phyloP scores from a whole-genome alignment of 768 basidiomycete species.

The Punctularia strigosozonata region DNA sequence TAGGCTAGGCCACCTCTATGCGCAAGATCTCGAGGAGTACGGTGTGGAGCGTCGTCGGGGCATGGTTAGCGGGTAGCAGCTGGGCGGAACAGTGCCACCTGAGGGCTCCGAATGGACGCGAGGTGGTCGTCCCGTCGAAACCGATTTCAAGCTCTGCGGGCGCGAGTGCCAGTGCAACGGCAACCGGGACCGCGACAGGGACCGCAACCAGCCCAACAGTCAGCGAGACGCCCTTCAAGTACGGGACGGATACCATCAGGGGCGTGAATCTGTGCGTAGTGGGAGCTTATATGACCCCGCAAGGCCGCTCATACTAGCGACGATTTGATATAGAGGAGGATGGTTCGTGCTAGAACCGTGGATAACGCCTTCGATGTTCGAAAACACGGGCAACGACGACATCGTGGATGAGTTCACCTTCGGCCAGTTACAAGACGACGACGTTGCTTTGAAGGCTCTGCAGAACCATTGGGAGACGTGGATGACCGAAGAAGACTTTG shows the following conservation, averaged over 20 bases:
- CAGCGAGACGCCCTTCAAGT: constrained; percentile 34
- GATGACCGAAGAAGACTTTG: constrained; percentile 63
- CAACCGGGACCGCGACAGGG: no score
- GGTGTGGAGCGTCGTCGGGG: no score
- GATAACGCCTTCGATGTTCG: constrained; percentile 70
- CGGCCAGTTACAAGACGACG: constrained; percentile 35
- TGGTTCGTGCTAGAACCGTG: constrained; percentile 68
- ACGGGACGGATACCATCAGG: constrained; percentile 32
- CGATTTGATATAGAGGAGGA: constrained; percentile 30
- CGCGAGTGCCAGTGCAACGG: no score
- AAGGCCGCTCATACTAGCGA: background rate
- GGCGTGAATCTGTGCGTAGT: constrained; percentile 58
- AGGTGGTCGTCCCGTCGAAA: no score
- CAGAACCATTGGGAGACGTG: constrained; percentile 50
- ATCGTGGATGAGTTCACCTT: constrained; percentile 57
- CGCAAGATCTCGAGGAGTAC: no score
- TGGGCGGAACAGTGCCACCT: no score
- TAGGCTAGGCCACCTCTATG: no score
- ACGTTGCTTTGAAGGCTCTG: constrained; percentile 30
- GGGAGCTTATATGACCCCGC: background rate
- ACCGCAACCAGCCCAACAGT: no score
- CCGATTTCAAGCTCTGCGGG: no score
- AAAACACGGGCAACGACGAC: constrained; percentile 40
- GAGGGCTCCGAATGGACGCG: no score
- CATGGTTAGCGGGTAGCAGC: no score